A percentile compares a stretch with the other conserved stretches of the same genome.
Conservation (phyloP, 2,329 filamentous ascomycete species). For the Davidsoniella eucalypti region DNA sequence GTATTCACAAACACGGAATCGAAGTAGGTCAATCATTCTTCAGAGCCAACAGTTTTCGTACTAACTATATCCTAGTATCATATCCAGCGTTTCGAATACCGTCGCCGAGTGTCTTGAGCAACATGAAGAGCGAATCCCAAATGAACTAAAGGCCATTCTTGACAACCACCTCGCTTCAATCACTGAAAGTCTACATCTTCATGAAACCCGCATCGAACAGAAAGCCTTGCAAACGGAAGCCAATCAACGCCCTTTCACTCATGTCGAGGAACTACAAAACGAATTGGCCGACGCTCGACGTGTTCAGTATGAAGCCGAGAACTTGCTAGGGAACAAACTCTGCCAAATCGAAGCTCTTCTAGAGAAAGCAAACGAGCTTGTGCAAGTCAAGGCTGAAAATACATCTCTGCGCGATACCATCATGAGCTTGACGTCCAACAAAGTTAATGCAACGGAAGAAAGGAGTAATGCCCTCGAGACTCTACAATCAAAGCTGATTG, state of each 20-base stretch:
- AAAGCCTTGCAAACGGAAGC: neutral
- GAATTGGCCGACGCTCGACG: slow-evolving; percentile 3
- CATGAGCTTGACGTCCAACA: neutral
- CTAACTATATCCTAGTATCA: slow-evolving; percentile 5
- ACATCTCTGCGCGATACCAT: neutral
- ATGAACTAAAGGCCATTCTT: neutral
- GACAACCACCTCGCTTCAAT: neutral
- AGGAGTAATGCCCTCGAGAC: neutral
- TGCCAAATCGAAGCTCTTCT: slow-evolving; percentile 1
- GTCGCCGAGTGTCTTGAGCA: neutral
- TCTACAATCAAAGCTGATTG: slow-evolving; percentile 4
- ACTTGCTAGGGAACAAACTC: slow-evolving; percentile 5
- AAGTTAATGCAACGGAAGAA: neutral
- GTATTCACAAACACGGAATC: slow-evolving; percentile 1
- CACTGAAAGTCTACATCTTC: neutral
- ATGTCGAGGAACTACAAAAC: slow-evolving; percentile 5
- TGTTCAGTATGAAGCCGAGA: neutral
- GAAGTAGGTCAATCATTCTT: neutral
- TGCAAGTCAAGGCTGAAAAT: slow-evolving; percentile 5
- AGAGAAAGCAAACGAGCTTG: slow-evolving; percentile 2
- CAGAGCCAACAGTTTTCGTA: neutral
- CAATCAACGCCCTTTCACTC: neutral
- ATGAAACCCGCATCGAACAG: slow-evolving; percentile 1
- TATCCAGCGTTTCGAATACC: slow-evolving; percentile 3
- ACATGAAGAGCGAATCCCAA: neutral